Evolutionary conservation across 257 asterid species (phyloP).

Genomic region (Solanum sitiens): DNA sequence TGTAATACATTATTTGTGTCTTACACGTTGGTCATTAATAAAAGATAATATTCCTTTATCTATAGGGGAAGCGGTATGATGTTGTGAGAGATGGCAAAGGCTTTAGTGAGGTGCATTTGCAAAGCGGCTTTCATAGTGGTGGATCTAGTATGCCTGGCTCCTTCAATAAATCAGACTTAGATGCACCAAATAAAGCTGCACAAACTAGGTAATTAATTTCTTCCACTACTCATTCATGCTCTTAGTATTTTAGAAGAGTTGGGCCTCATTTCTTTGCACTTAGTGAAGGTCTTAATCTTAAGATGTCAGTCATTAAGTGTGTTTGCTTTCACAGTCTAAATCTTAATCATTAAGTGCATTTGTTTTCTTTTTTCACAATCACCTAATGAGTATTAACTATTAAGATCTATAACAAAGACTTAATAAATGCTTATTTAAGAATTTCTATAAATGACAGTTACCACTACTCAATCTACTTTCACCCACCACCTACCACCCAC

Average conservation of each 20-base stretch:
- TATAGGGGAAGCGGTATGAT: constrained; percentile 46
- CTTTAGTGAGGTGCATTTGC: constrained; percentile 27
- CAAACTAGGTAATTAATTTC: constrained; percentile 39
- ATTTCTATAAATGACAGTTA: neutral
- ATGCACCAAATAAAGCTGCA: constrained; percentile 27
- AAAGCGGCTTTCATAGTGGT: constrained; percentile 25
- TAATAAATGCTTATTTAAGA: neutral
- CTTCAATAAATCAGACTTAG: constrained; percentile 31
- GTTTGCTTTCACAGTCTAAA: neutral
- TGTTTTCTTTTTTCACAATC: neutral
- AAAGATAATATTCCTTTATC: constrained; percentile 2
- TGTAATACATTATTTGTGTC: neutral
- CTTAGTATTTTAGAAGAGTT: neutral
- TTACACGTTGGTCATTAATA: neutral
- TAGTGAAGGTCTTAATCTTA: neutral
- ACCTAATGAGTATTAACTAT: neutral
- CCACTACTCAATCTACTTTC: neutral
- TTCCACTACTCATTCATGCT: neutral
- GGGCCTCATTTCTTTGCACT: neutral
- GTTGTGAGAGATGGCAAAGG: constrained; percentile 34
- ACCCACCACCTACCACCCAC: neutral
- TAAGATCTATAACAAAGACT: neutral
- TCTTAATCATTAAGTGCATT: neutral
- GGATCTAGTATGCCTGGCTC: constrained; percentile 23
- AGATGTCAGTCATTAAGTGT: neutral